Base-by-base conservation (phyloP, 352 stramenopile genomes). In the Globisporangium alternatum region DNA sequence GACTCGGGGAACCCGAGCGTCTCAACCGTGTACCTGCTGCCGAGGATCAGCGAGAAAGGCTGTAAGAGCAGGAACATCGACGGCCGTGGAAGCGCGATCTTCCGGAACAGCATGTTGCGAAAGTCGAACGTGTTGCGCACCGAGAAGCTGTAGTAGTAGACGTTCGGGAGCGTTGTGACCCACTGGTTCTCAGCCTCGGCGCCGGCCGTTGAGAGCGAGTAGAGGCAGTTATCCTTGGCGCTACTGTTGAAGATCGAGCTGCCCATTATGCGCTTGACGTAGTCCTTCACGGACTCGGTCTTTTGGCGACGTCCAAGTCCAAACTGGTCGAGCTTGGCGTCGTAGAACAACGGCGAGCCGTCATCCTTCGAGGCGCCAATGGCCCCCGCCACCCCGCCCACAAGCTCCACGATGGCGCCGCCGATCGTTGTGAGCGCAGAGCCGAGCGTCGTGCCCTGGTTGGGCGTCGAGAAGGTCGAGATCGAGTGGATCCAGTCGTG, bases 401-500 rank as follows among this genome's bases (percentile, higher is more conserved):
- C 33, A n/a, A 53, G 21, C 44, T 56, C 44, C 4, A 75, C 41
- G 10, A 75, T 31, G 17, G 37, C 52, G 9, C 69, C 66, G 37
- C 60, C 62, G 9, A 76, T 44, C 28, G 28, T 28, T 4, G 68
- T 59, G 30, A 74, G 52, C 19, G 58, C 65, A 37, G 67, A 60
- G 19, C 60, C 68, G 19, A 76, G 28, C 3, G 62, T 53, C 59
- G 68, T 76, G 56, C 68, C 68, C 60, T 74, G 68, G 68, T 76
- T 60, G 5, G 65, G 62, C 25, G 60, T 57, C 19, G 68, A 61
- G 44, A 73, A 22, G 4, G 60, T 70, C 61, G 71, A 70, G 69
- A 78, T 74, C 52, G 71, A 78, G 60, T 78, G 71, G 41, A 78
- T 54, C 68, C 68, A 75, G 58, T 70, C 33, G 31, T 70, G 69